Percentiles rank a stretch among this genome's conserved stretches.
Conservation (phyloP, 176 grass and related monocot genomes). For the Ananas comosus region DNA sequence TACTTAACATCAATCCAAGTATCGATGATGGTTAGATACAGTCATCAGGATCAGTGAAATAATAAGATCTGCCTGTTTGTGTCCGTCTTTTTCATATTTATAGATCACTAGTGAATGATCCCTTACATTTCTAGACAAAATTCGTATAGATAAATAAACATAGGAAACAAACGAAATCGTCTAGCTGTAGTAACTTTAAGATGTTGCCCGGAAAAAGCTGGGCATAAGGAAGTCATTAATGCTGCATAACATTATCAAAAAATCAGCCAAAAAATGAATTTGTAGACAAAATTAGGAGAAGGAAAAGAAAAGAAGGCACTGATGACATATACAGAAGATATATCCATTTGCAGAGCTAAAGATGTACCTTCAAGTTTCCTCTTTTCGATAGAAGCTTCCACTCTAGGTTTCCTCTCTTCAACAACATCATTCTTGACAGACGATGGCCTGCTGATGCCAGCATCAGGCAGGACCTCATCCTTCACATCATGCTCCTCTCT, state of each 20-base stretch:
- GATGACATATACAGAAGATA: background rate
- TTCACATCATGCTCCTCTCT: constrained; percentile 40
- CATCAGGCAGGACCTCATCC: constrained; percentile 30
- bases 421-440: constrained; percentile 36
- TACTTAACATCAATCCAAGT: no score
- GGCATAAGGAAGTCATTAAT: background rate
- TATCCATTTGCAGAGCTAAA: constrained; percentile 6
- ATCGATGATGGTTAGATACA: no score
- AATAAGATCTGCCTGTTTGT: no score
- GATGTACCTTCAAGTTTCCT: constrained; percentile 83
- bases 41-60: no score
- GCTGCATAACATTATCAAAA: background rate
- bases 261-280: background rate
- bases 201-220: background rate
- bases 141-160: no score
- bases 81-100: no score
- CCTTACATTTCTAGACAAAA: no score
- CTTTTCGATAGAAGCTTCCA: constrained; percentile 52
- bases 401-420: constrained; percentile 39
- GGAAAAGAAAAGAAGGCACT: background rate
- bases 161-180: background rate
- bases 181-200: background rate
- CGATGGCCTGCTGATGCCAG: constrained; percentile 25
- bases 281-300: background rate
- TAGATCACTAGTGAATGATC: no score